Evolutionary conservation across 2,329 filamentous ascomycete species (phyloP).

Genomic region (Penicillium sp.): DNA sequence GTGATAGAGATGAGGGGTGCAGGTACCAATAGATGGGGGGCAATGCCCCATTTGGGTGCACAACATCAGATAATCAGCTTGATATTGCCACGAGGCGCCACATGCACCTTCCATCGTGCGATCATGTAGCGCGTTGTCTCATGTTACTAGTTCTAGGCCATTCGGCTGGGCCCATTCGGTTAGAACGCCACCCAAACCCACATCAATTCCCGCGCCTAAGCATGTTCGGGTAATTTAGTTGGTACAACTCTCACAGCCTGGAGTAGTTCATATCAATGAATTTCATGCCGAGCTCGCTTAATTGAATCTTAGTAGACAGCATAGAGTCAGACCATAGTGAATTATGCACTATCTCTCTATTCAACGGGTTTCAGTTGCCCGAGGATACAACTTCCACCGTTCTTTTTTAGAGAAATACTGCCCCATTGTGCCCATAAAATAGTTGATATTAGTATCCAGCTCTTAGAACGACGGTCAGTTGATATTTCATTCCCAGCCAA

Average conservation of each 20-base stretch:
- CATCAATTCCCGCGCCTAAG: not conserved
- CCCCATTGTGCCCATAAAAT: not conserved
- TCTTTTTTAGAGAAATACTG: not conserved
- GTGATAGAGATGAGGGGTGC: not conserved
- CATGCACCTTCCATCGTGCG: not conserved
- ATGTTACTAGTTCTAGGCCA: not conserved
- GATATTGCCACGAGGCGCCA: not conserved
- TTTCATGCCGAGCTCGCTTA: too few relatives aligned
- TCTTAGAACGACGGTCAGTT: not conserved
- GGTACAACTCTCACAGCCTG: not conserved
- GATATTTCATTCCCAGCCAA: not conserved
- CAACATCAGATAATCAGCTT: not conserved
- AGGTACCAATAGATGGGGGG: not conserved
- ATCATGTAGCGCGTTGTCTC: not conserved
- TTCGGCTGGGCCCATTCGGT: not conserved
- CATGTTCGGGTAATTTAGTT: not conserved
- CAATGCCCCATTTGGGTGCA: not conserved
- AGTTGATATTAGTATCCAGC: not conserved
- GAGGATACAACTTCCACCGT: not conserved
- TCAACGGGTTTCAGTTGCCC: not conserved
- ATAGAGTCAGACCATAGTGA: too few relatives aligned
- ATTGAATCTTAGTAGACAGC: too few relatives aligned
- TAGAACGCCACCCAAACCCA: not conserved
- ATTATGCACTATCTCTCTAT: not conserved
- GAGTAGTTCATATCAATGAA: too few relatives aligned